Base-by-base conservation (phyloP, 2,329 filamentous ascomycete species). In the Geosmithia putterillii region DNA sequence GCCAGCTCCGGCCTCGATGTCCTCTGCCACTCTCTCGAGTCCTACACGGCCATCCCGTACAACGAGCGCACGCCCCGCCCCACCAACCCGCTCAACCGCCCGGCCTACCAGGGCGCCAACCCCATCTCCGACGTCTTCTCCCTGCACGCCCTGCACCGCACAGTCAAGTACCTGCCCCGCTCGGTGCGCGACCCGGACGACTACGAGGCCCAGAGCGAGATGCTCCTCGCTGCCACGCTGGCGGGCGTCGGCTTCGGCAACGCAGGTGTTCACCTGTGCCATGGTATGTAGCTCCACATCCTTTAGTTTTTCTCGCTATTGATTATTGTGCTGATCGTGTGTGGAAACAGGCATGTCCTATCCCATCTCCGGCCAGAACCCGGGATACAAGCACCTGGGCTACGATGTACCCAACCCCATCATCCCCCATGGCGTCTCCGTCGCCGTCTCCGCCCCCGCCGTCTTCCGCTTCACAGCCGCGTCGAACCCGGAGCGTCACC, bases 51-150 rank as follows among this genome's bases (percentile, higher is more conserved):
- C 2, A 96, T 98, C 49, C 94, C 94, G 0, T 98, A 87, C 67
- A 74, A 85, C 53, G 83, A 95, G 69, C 80, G 92, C 42, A 78
- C 72, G 0, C 92, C 92, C 0, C 73, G 90, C 3, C 94, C 94
- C 0, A 65, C 76, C 4, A 96, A 98, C 59, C 92, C 94, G 0
- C 86, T 98, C 52, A 73, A 90, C 47, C 75, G 92, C 4, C 92
- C 92, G 0, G 89, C 92, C 0, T 98, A 98, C 58, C 92, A 98
- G 62, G 92, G 92, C 36, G 88, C 92, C 7, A 98, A 98, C 59
- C 92, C 92, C 2, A 98, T 98, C 53, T 94, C 86, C 38, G 92
- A 98, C 59, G 90, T 98, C 51, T 98, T 98, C 69, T 94, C 86
- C 3, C 72, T 98, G 18, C 82, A 86, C 52, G 89, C 92, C 0